Base-by-base conservation (phyloP, 108 stramenopile genomes). In the Cyclostephanos tholiformis region DNA sequence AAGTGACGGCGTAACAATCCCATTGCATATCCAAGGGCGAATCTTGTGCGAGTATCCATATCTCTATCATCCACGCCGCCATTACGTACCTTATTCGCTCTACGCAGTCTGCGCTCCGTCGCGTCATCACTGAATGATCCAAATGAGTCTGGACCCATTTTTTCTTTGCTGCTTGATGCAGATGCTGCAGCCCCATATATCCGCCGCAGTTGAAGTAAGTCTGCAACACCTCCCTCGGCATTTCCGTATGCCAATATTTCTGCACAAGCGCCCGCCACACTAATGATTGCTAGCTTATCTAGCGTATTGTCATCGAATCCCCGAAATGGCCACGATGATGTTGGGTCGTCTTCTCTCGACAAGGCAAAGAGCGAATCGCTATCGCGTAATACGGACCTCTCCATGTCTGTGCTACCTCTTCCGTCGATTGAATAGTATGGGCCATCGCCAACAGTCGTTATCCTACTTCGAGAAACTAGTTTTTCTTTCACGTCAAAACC, bases 191-290 rank as follows among this genome's bases (percentile, higher is more conserved):
- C 78, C 29, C 74, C 76, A 50, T 84, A 86, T 20, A 86, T 74
- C 20, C 77, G 82, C 16, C 83, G 86, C n/a, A 87, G 73, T 67
- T 89, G 89, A 38, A 76, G 55, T 44, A 92, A 81, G 70, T 92
- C 91, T 0, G 91, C 91, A 13, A 84, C 67, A 25, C 93, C 93
- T 43, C 93, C 93, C 57, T 84, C 80, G n/a, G 82, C 75, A 57
- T 88, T 88, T 2, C 91, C 89, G 79, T 84, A 91, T 11, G 89
- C 84, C 29, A 95, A 77, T 29, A 95, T 91, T 68, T 95, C 94
- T 30, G 88, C 85, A 75, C 91, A 92, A 20, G 86, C 89, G 41
- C 94, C 94, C 12, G 94, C 94, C 6, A 92, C 88, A 72, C 87
- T 88, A 17, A 95, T 84, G 3, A 84, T 84, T 3, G 91, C 82